Percentiles rank a stretch among this genome's conserved stretches.
phyloP scores from a whole-genome alignment of 192 early-diverging fungal genomes.

The Coemansia sp. region DNA sequence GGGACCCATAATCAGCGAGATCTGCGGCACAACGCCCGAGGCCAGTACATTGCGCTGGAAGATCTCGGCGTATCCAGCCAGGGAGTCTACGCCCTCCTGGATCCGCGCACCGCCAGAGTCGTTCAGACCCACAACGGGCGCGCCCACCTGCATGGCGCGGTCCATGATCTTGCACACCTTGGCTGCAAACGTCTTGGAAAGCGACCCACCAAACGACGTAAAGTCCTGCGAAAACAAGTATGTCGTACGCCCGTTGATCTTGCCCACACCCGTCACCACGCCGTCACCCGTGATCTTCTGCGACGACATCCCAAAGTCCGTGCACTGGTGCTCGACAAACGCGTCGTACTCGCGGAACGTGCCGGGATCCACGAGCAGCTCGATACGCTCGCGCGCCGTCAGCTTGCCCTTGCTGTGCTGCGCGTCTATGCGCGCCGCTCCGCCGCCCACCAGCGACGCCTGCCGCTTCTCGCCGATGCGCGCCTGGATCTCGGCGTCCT shows the following conservation, averaged over 20 bases:
- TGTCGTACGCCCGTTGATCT: slow-evolving; percentile 84
- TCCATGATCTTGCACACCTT: slow-evolving; percentile 97
- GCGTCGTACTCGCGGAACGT: slow-evolving; percentile 90
- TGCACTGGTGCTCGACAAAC: slow-evolving; percentile 93
- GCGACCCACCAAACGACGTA: slow-evolving; percentile 86
- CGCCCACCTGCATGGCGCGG: slow-evolving; percentile 83
- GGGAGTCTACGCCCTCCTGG: slow-evolving; percentile 95
- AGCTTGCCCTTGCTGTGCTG: slow-evolving; percentile 94
- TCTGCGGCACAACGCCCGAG: slow-evolving; percentile 92
- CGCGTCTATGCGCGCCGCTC: slow-evolving; percentile 68
- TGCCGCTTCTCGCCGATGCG: slow-evolving; percentile 65
- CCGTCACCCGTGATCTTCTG: slow-evolving; percentile 88
- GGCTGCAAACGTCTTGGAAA: slow-evolving; percentile 82
- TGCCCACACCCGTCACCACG: slow-evolving; percentile 94
- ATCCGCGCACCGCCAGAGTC: slow-evolving; percentile 98
- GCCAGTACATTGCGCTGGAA: slow-evolving; percentile 91
- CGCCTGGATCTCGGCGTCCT: slow-evolving; percentile 15
- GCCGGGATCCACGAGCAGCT: slow-evolving; percentile 75
- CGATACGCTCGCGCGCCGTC: slow-evolving; percentile 87
- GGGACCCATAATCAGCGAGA: slow-evolving; percentile 96
- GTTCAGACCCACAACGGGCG: slow-evolving; percentile 93
- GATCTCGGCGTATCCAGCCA: slow-evolving; percentile 95
- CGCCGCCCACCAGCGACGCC: slow-evolving; percentile 74
- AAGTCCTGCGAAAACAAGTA: slow-evolving; percentile 95
- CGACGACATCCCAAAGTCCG: slow-evolving; percentile 82